Conservation (phyloP, 208 protist genomes). For the Leishmania braziliensis region DNA sequence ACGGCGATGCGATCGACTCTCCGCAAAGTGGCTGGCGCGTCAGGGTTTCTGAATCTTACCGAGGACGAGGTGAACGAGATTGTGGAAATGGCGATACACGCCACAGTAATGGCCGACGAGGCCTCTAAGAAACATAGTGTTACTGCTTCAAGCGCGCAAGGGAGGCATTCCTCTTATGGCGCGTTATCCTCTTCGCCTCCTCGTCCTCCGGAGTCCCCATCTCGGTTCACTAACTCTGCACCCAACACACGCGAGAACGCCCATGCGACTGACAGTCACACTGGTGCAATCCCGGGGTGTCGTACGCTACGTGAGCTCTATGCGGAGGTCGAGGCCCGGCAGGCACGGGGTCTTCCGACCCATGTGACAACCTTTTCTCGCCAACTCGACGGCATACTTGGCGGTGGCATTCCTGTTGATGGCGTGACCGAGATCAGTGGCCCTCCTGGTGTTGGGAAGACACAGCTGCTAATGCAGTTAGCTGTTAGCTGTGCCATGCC, state of each 20-base stretch:
- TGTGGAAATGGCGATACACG: background rate
- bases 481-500: conserved; percentile 80
- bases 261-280: background rate
- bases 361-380: conserved; percentile 76
- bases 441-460: conserved; percentile 92
- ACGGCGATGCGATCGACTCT: background rate
- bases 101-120: background rate
- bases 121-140: background rate
- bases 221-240: background rate
- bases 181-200: background rate
- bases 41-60: conserved; percentile 5
- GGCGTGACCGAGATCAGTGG: conserved; percentile 85
- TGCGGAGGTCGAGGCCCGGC: background rate
- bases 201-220: background rate
- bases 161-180: no score
- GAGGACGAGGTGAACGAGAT: conserved; percentile 23
- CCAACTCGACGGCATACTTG: conserved; percentile 76
- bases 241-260: background rate
- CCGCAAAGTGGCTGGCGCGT: no score
- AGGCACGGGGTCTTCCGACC: background rate
- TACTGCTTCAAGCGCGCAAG: background rate
- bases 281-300: conserved; percentile 12
- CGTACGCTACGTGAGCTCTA: conserved; percentile 12
- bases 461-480: conserved; percentile 90
- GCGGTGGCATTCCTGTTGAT: conserved; percentile 63